These are phyloP conservation scores for Cyberlindnera meyerae DNA, from an alignment of 805 yeast genomes.

Conservation along the genomic window DNA sequence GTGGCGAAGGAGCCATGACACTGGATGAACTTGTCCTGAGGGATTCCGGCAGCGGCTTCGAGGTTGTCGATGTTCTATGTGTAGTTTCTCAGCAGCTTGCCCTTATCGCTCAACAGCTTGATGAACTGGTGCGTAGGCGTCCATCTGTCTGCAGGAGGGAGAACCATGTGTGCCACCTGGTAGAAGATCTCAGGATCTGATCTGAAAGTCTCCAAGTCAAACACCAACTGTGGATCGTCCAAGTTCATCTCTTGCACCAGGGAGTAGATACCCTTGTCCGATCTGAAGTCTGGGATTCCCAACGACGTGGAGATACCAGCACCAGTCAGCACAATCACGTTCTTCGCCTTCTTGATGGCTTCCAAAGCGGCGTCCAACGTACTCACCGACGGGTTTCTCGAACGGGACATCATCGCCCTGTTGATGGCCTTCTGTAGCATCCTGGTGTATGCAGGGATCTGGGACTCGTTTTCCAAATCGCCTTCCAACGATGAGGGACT, in stretches of 20 bases:
- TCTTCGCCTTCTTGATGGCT: constrained; percentile 49
- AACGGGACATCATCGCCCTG: constrained; percentile 52
- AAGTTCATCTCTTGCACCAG: constrained; percentile 63
- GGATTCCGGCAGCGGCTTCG: constrained; percentile 76
- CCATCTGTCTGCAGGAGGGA: constrained; percentile 64
- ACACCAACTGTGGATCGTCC: constrained; percentile 87
- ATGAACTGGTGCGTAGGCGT: constrained; percentile 84
- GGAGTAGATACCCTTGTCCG: constrained; percentile 80
- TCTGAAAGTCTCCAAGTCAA: constrained; percentile 65
- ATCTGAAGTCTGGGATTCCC: constrained; percentile 91
- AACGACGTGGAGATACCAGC: constrained; percentile 90
- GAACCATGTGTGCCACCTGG: constrained; percentile 77
- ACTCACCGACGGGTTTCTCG: constrained; percentile 47
- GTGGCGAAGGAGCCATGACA: constrained; percentile 92
- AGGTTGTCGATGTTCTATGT: constrained; percentile 89
- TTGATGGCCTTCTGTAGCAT: constrained; percentile 60
- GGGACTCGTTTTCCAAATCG: constrained; percentile 38
- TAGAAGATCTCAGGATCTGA: constrained; percentile 78
- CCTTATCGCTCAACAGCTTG: constrained; percentile 64
- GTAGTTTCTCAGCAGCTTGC: constrained; percentile 75
- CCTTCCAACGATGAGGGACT: constrained; percentile 24
- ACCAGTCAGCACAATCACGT: constrained; percentile 76
- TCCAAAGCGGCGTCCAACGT: constrained; percentile 55
- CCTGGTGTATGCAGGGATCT: constrained; percentile 42
- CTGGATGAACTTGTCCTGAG: constrained; percentile 64